These are phyloP conservation scores for Wickerhamiella allomyrinae DNA, from an alignment of 805 yeast genomes.

Conservation along the genomic window DNA sequence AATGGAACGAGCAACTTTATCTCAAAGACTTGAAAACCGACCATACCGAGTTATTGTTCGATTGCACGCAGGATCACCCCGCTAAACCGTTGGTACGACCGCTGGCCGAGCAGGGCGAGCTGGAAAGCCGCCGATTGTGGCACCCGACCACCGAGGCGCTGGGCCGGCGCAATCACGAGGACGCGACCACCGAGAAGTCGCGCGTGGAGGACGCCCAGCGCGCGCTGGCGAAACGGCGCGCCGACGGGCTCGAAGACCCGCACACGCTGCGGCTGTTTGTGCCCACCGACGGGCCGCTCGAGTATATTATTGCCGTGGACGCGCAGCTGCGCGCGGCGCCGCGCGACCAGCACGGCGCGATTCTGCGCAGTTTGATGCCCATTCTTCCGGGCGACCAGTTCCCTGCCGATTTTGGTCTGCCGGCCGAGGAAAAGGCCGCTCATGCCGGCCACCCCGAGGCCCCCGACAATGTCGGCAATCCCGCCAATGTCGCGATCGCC, in stretches of 20 bases:
- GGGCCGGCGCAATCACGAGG: conserved; percentile 60
- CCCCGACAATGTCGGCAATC: neutral
- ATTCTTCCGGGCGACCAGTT: conserved; percentile 70
- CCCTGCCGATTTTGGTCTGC: conserved; percentile 48
- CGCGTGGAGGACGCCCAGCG: conserved; percentile 84
- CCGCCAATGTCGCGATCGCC: conserved; percentile 2
- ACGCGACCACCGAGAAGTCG: conserved; percentile 80
- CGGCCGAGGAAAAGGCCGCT: conserved; percentile 44
- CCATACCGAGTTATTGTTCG: conserved; percentile 37
- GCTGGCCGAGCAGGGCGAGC: conserved; percentile 59
- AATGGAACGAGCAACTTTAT: conserved; percentile 82
- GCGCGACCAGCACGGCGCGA: conserved; percentile 39
- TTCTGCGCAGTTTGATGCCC: conserved; percentile 56
- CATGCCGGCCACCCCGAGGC: neutral
- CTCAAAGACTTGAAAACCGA: conserved; percentile 41
- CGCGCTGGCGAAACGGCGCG: conserved; percentile 51
- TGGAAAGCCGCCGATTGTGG: conserved; percentile 80
- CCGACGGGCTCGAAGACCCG: conserved; percentile 48
- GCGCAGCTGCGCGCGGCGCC: conserved; percentile 33
- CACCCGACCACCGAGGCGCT: conserved; percentile 65
- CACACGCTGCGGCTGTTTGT: conserved; percentile 71
- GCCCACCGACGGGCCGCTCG: conserved; percentile 34
- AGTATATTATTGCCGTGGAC: conserved; percentile 51
- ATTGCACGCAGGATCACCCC: conserved; percentile 33
- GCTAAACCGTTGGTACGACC: conserved; percentile 62